Evolutionary conservation across 345 rosid genomes (phyloP).

Genomic region (Acer saccharum): DNA sequence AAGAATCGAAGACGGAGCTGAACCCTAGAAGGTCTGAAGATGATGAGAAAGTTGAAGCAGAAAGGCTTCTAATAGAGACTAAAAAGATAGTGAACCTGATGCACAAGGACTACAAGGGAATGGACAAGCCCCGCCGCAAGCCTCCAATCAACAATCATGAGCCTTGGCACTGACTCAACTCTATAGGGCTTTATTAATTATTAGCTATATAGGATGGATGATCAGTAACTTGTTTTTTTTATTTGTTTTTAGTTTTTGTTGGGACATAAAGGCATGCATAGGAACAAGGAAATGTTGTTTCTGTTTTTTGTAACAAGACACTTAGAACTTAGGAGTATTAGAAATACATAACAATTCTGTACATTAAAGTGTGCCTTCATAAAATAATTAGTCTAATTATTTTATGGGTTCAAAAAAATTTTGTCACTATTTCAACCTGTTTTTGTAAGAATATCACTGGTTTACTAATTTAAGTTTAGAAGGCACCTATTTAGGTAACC

Average conservation of each 20-base stretch:
- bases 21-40: not conserved
- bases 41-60: constrained; percentile 19
- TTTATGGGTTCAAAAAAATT: too few relatives aligned
- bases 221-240: constrained; percentile 6
- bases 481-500: too few relatives aligned
- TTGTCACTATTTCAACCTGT: too few relatives aligned
- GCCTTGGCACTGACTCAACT: constrained; percentile 34
- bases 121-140: constrained; percentile 35
- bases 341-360: constrained; percentile 11
- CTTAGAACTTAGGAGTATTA: not conserved
- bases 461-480: too few relatives aligned
- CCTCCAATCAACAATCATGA: constrained; percentile 52
- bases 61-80: constrained; percentile 36
- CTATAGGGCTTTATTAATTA: too few relatives aligned
- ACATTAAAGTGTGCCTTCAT: constrained; percentile 12
- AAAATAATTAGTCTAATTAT: not conserved
- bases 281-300: constrained; percentile 3
- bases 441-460: too few relatives aligned
- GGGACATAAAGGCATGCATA: constrained; percentile 14
- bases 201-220: constrained; percentile 4
- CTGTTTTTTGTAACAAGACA: constrained; percentile 15
- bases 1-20: constrained; percentile 22
- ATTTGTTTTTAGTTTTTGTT: not conserved
- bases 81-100: constrained; percentile 38
- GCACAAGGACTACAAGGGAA: constrained; percentile 41